phyloP scores from a whole-genome alignment of 257 asterid species.

The Plantago ovata region DNA sequence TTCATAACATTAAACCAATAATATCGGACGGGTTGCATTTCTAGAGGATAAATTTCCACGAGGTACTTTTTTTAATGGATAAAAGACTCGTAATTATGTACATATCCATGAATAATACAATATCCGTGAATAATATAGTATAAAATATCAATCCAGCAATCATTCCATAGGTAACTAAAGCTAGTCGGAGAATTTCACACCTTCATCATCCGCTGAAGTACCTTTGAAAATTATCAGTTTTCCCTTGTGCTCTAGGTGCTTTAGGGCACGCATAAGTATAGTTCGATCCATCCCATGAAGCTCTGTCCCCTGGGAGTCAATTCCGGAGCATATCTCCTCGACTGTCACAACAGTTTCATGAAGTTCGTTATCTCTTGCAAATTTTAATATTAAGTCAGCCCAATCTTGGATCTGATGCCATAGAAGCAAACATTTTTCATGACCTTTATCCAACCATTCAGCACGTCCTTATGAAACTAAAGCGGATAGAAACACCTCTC shows the following conservation, averaged over 20 bases:
- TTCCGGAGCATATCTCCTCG: conserved; percentile 87
- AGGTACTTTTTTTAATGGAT: too few species aligned
- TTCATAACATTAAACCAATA: too few species aligned
- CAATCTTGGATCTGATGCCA: conserved; percentile 95
- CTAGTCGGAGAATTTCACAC: conserved; percentile 75
- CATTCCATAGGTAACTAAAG: conserved; percentile 6
- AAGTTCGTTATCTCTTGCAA: conserved; percentile 77
- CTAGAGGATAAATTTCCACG: too few species aligned
- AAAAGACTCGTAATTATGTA: too few species aligned
- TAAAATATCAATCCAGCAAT: not conserved
- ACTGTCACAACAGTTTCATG: conserved; percentile 84
- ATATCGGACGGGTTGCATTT: too few species aligned
- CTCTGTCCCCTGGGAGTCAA: conserved; percentile 89
- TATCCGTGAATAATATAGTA: too few species aligned
- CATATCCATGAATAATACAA: not conserved
- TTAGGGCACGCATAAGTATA: conserved; percentile 72
- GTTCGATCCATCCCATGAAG: conserved; percentile 82
- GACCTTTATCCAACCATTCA: conserved; percentile 90
- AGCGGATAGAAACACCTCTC: conserved; percentile 79
- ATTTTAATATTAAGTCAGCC: conserved; percentile 74
- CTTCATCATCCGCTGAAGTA: conserved; percentile 90
- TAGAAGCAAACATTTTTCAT: conserved; percentile 69
- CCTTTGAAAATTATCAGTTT: conserved; percentile 92
- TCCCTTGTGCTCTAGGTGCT: conserved; percentile 79
- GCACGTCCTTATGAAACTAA: conserved; percentile 87